Evolutionary conservation across 2,329 filamentous ascomycete genomes (phyloP), one percentile per base, ranked within the genome.

Genomic region (Exophiala mesophila): DNA sequence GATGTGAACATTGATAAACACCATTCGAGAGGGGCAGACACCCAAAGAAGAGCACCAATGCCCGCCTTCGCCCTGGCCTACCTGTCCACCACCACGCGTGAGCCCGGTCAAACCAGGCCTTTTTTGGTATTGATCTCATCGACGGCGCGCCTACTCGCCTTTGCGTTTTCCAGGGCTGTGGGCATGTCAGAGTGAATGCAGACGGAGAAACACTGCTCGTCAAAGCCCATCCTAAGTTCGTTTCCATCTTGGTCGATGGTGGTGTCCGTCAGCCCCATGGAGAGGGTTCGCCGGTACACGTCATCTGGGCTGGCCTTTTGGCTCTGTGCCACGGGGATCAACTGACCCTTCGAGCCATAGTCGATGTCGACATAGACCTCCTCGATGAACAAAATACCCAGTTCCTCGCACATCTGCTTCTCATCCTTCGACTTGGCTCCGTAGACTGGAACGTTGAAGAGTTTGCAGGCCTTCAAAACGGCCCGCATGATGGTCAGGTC

Each of bases 261-360:
- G 2, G 62, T 63, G 33, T 63, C 59, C 4, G 65, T 60, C 30
- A 64, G 61, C 5, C 70, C 49, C 52, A 70, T 68, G 49, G 67
- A 61, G n/a, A 57, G 47, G 4, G 70, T 63, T 40, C 68, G 66
- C 31, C 57, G 62, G 56, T 60, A 61, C 10, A 69, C 63, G 26
- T 69, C 66, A 5, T 60, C 60, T 0, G 58, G 41, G 17, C 62
- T 56, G 63, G 66, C 69, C 1, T 66, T 60, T 65, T 77, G 76
- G 63, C 78, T 79, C 63, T 77, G 76, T 21, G 76, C 66, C 49
- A 77, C 74, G 55, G 77, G 77, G 2, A 77, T 68, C 28, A 77
- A 57, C 42, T 64, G 73, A 9, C 65, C 67, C 42, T 74, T 69
- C 5, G 60, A 58, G 46, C 64, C 70, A 44, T 77, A 78, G 53